Evolutionary conservation across 306 rosid species (phyloP).

Genomic region (Citrullus mucosospermus): DNA sequence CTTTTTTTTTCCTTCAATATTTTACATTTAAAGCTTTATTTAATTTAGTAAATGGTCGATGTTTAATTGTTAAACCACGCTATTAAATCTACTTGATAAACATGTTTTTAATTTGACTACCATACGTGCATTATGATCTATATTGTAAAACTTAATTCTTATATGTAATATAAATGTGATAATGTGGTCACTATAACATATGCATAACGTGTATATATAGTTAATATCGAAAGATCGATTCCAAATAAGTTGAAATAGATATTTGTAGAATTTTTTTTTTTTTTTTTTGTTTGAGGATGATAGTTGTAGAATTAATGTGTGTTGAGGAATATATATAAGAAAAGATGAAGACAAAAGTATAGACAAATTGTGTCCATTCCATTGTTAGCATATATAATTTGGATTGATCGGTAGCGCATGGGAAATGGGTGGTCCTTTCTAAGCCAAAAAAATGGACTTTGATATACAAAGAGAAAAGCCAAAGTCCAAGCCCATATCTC

Average conservation of each 20-base stretch:
- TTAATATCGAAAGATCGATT: too few species aligned
- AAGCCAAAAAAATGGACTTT: background rate
- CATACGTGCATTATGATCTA: background rate
- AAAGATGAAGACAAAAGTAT: background rate
- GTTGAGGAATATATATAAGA: background rate
- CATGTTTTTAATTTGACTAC: background rate
- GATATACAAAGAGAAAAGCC: background rate
- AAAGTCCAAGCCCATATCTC: background rate
- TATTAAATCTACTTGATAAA: background rate
- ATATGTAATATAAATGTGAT: too few species aligned
- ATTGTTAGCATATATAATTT: background rate
- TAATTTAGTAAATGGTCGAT: background rate
- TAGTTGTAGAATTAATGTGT: background rate
- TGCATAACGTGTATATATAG: too few species aligned
- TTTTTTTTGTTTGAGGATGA: background rate
- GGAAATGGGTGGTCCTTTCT: constrained; percentile 5
- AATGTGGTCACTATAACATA: too few species aligned
- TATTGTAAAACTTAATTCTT: too few species aligned
- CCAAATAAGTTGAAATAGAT: too few species aligned
- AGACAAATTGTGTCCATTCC: background rate
- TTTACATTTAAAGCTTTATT: background rate
- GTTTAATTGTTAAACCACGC: background rate
- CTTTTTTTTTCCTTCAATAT: background rate
- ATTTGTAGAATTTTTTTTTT: too few species aligned
- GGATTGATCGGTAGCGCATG: background rate